Base-by-base conservation (phyloP, 2,329 filamentous ascomycete genomes). In the Neospermospora avenae region DNA sequence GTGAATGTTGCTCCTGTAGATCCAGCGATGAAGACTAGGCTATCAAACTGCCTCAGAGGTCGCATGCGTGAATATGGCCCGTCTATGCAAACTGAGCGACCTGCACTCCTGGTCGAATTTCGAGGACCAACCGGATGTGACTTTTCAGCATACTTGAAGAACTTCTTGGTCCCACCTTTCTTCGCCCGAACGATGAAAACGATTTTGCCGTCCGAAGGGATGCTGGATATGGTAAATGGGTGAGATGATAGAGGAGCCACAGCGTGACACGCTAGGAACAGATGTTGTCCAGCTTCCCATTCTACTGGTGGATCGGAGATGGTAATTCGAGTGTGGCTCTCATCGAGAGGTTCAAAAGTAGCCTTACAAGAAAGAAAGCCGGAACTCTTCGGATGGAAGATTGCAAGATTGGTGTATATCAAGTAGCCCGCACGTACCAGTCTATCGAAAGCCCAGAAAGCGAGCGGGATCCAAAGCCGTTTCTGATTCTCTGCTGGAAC, bases 1-100 rank as follows among this genome's bases (percentile, higher is more conserved):
- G 86, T 99, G 58, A 96, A 99, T 73, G 93, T 83, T 24, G 80
- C 81, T 2, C 85, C 85, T 48, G 81, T 85, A 18, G 82, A 82
- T 22, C 83, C 83, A 7, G 84, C 83, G 8, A 87, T 73, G 0
- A 88, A 71, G 0, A 87, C 74, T 2, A 86, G 77, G 57, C 79
- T 85, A 62, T 87, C 84, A 61, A 86, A 87, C 65, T 86, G 83
- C 22, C 78, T 76, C 16, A 86, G 72, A 1, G 80, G 76, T 54
- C 81, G 71, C 5, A 82, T 72, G 24, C 68, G 71, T 31, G 82
- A 80, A 62, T 84, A 84, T 1, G 82, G 80, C 0, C 81, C 82
- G 66, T 83, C 80, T 18, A 85, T 76, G 2, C 80, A 74, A 6
- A 82, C 78, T 0, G 62, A 55, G 53, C 65, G 74, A 71, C 63